These are phyloP conservation scores for Trypanosoma lewisi DNA, from an alignment of 208 protist species.

Conservation along the genomic window DNA sequence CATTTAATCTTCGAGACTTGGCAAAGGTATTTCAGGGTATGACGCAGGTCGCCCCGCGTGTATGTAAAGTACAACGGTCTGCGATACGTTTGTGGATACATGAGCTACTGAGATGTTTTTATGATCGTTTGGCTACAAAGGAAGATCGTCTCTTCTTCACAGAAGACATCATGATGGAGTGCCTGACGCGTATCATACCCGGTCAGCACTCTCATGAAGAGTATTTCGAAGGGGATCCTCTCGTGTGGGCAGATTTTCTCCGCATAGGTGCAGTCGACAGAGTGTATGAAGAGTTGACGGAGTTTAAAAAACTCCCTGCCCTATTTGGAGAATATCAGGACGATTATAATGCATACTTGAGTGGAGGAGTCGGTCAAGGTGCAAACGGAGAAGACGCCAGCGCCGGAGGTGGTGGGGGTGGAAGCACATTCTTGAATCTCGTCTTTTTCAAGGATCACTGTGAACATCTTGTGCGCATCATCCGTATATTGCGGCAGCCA, in stretches of 20 bases:
- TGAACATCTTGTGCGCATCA: constrained; percentile 95
- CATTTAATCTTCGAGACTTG: constrained; percentile 98
- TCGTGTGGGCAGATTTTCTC: constrained; percentile 95
- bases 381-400: constrained; percentile 38
- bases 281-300: constrained; percentile 88
- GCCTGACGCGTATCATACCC: constrained; percentile 65
- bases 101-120: constrained; percentile 96
- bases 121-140: constrained; percentile 95
- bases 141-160: constrained; percentile 92
- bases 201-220: constrained; percentile 52
- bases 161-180: constrained; percentile 88
- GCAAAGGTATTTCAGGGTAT: constrained; percentile 96
- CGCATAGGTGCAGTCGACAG: constrained; percentile 81
- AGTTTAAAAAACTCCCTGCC: constrained; percentile 62
- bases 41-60: constrained; percentile 88
- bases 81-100: constrained; percentile 94
- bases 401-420: constrained; percentile 18
- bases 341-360: constrained; percentile 87
- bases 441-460: constrained; percentile 96
- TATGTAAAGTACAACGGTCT: constrained; percentile 58
- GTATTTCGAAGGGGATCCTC: constrained; percentile 64
- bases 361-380: constrained; percentile 23
- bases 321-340: constrained; percentile 92
- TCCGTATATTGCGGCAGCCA: constrained; percentile 95
- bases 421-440: constrained; percentile 52